These are phyloP conservation scores for Recurvomyces mirabilis DNA, from an alignment of 495 filamentous ascomycete genomes.

Conservation along the genomic window DNA sequence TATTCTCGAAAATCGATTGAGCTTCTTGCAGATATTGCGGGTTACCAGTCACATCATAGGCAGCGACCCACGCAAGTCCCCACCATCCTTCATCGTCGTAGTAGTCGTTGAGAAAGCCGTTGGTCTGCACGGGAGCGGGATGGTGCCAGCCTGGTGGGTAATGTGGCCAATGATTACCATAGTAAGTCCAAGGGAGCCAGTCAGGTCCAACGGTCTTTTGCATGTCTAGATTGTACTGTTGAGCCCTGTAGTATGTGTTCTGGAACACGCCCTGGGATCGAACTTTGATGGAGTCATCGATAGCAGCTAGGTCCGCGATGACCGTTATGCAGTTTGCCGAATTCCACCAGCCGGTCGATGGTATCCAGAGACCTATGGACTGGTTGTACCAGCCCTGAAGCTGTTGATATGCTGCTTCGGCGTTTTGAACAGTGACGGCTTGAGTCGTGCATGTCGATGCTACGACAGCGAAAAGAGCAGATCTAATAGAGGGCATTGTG, in stretches of 20 bases:
- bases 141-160: conserved; percentile 3
- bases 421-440: not conserved
- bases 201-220: conserved; percentile 10
- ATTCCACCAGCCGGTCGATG: conserved; percentile 20
- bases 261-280: conserved; percentile 12
- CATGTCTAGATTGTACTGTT: conserved; percentile 17
- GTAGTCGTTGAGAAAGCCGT: conserved; percentile 13
- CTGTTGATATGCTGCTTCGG: conserved; percentile 8
- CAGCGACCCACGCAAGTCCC: conserved; percentile 27
- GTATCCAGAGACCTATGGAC: conserved; percentile 19
- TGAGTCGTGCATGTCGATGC: no score
- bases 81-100: conserved; percentile 21
- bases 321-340: conserved; percentile 20
- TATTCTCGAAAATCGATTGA: conserved; percentile 51
- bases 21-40: conserved; percentile 33
- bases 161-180: conserved; percentile 8
- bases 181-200: conserved; percentile 6
- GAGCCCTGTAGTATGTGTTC: conserved; percentile 13
- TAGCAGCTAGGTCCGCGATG: conserved; percentile 18
- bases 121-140: conserved; percentile 3
- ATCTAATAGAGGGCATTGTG: no score
- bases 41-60: conserved; percentile 28
- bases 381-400: conserved; percentile 21
- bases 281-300: conserved; percentile 9
- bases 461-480: no score